phyloP scores from a whole-genome alignment of 805 yeast genomes.

The Cyberlindnera xishuangbannaensis region DNA sequence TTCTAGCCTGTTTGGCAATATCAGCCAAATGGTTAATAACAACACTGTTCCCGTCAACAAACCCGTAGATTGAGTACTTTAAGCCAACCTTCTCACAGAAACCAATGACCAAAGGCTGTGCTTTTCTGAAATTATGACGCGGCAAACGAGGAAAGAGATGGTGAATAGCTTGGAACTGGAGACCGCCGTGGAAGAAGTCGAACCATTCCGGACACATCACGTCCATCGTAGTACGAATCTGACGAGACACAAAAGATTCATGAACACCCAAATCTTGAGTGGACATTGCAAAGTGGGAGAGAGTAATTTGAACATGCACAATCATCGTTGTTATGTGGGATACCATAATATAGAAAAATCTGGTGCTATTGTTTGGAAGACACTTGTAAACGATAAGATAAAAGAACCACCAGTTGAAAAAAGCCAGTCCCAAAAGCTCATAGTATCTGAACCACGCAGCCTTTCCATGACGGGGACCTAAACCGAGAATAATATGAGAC shows the following conservation, averaged over 20 bases:
- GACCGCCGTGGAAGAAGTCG: constrained; percentile 86
- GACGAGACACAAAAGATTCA: constrained; percentile 76
- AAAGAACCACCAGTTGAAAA: constrained; percentile 80
- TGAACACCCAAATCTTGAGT: constrained; percentile 78
- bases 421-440: constrained; percentile 62
- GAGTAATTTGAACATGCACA: constrained; percentile 89
- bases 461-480: constrained; percentile 74
- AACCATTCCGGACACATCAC: constrained; percentile 92
- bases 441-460: constrained; percentile 84
- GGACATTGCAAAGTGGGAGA: constrained; percentile 91
- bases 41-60: constrained; percentile 66
- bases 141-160: constrained; percentile 88
- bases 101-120: constrained; percentile 64
- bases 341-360: constrained; percentile 57
- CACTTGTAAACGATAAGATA: constrained; percentile 50
- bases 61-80: constrained; percentile 79
- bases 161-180: constrained; percentile 88
- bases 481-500: constrained; percentile 67
- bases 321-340: constrained; percentile 82
- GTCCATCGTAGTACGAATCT: constrained; percentile 89
- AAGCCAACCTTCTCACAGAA: constrained; percentile 76
- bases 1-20: constrained; percentile 72
- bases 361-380: constrained; percentile 47
- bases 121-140: constrained; percentile 75
- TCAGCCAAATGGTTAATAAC: constrained; percentile 68